Conservation (phyloP, 1,284 basidiomycete genomes). For the Rhodotorula sp. region DNA sequence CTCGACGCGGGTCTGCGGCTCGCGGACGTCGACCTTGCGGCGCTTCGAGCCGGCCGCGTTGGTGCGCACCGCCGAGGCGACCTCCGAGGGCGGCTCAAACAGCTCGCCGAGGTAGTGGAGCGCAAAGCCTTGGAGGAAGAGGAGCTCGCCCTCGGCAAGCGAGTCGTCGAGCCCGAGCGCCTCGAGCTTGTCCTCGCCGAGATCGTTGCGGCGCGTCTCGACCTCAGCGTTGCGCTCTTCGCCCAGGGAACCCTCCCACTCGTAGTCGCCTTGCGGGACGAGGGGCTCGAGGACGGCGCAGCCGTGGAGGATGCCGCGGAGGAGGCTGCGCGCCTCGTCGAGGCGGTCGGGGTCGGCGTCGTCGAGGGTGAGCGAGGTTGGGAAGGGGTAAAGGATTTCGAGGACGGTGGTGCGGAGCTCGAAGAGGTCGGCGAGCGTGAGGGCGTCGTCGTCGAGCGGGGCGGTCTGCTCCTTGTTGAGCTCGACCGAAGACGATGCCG, state of each 20-base stretch:
- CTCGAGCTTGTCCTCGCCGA: slow-evolving; percentile 22
- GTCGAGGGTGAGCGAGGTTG: slow-evolving; percentile 7
- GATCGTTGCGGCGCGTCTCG: slow-evolving; percentile 11
- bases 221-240: slow-evolving; percentile 7
- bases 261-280: neutral
- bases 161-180: slow-evolving; percentile 28
- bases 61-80: slow-evolving; percentile 2
- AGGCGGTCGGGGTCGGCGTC: slow-evolving; percentile 14
- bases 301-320: slow-evolving; percentile 41
- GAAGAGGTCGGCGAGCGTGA: slow-evolving; percentile 39
- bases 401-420: slow-evolving; percentile 27
- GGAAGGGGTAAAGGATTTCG: slow-evolving; percentile 19
- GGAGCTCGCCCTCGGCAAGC: slow-evolving; percentile 2
- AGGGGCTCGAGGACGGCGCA: slow-evolving; percentile 29
- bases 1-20: slow-evolving; percentile 24
- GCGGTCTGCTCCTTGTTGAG: slow-evolving; percentile 27
- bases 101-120: slow-evolving; percentile 29
- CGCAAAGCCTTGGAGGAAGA: slow-evolving; percentile 31
- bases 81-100: slow-evolving; percentile 12
- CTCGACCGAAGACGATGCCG: neutral
- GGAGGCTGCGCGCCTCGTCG: slow-evolving; percentile 31
- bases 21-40: slow-evolving; percentile 38
- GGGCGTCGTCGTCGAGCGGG: slow-evolving; percentile 38
- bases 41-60: slow-evolving; percentile 18
- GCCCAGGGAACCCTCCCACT: neutral